A percentile compares a stretch with the other conserved stretches of the same genome.
These are phyloP conservation scores for Acarospora socialis DNA, from an alignment of 2,329 filamentous ascomycete species.

Conservation along the genomic window DNA sequence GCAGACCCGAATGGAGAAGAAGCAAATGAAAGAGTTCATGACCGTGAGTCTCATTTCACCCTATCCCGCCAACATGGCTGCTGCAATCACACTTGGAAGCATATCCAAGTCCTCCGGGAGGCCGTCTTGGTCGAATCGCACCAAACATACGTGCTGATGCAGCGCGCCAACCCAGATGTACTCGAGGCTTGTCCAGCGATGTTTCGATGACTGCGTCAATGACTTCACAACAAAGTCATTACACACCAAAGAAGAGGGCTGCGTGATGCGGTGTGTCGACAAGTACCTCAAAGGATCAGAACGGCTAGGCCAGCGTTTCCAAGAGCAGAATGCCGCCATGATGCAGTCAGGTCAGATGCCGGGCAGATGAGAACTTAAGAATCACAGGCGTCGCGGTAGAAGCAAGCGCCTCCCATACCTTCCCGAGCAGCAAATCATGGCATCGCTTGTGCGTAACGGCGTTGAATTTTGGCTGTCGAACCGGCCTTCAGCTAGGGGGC, in stretches of 20 bases:
- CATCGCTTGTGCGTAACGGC: too few species aligned
- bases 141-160: constrained; percentile 10
- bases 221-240: constrained; percentile 98
- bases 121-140: too few species aligned
- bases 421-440: too few species aligned
- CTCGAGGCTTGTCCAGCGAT: constrained; percentile 45
- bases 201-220: constrained; percentile 94
- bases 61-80: constrained; percentile 14
- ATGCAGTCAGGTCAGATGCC: constrained; percentile 43
- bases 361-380: constrained; percentile 28
- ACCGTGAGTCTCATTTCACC: constrained; percentile 46
- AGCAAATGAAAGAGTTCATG: constrained; percentile 99
- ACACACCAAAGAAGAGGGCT: constrained; percentile 73
- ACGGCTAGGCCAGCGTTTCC: constrained; percentile 82
- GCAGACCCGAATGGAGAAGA: constrained; percentile 86
- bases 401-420: too few species aligned
- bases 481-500: too few species aligned
- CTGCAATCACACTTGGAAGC: constrained; percentile 10
- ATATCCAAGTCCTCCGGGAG: too few species aligned
- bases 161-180: constrained; percentile 40
- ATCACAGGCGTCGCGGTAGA: too few species aligned
- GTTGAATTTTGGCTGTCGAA: too few species aligned
- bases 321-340: constrained; percentile 56
- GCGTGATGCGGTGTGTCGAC: constrained; percentile 86
- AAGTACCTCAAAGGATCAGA: constrained; percentile 90